phyloP scores from a whole-genome alignment of 2,329 filamentous ascomycete genomes.

The Neonectria hederae region DNA sequence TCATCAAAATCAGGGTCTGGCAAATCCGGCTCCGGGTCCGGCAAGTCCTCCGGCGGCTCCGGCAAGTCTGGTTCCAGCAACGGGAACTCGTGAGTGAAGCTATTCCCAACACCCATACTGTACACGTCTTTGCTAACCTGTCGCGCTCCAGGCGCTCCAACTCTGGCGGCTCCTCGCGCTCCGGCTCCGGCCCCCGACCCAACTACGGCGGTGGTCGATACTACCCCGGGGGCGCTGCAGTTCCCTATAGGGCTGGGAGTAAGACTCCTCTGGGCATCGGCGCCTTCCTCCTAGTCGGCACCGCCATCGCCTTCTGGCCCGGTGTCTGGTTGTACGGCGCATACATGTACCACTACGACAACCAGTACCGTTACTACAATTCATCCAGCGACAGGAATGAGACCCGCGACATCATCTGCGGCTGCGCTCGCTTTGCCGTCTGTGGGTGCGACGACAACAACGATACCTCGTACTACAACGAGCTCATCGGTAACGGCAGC shows the following conservation, averaged over 20 bases:
- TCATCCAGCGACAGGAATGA: slow-evolving; percentile 53
- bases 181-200: slow-evolving; percentile 67
- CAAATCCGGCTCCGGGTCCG: slow-evolving; percentile 24
- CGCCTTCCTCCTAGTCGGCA: slow-evolving; percentile 61
- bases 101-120: neutral
- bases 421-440: slow-evolving; percentile 60
- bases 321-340: slow-evolving; percentile 72
- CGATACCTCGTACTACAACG: slow-evolving; percentile 66
- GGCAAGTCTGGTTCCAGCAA: slow-evolving; percentile 18
- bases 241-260: slow-evolving; percentile 68
- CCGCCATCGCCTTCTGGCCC: slow-evolving; percentile 67
- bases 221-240: slow-evolving; percentile 72
- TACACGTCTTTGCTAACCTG: slow-evolving; percentile 6
- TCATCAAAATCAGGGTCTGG: slow-evolving; percentile 22
- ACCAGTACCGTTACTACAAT: slow-evolving; percentile 62
- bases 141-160: slow-evolving; percentile 38
- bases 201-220: slow-evolving; percentile 69
- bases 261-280: slow-evolving; percentile 62
- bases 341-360: slow-evolving; percentile 63
- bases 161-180: slow-evolving; percentile 61
- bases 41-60: slow-evolving; percentile 21
- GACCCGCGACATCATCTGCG: slow-evolving; percentile 49
- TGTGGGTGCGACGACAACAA: slow-evolving; percentile 78
- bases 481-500: slow-evolving; percentile 72
- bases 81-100: slow-evolving; percentile 20